Conservation (phyloP, 805 yeast species). For the Wickerhamiella brachini region DNA sequence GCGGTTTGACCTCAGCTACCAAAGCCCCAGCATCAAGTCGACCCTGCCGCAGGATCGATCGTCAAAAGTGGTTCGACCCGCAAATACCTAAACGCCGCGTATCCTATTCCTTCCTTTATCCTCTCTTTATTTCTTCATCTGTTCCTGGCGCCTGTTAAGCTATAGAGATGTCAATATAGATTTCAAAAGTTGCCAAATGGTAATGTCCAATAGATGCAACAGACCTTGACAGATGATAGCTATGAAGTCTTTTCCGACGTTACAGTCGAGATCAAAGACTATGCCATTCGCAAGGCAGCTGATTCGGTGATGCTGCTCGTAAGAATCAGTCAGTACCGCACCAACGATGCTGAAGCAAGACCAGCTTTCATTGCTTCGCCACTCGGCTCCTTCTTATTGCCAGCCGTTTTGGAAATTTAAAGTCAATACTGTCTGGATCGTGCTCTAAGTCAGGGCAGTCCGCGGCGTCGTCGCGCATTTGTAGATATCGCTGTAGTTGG, state of each 20-base stretch:
- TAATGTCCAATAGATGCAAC: too few relatives aligned
- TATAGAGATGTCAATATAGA: too few relatives aligned
- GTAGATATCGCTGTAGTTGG: neutral
- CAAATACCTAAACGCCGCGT: neutral
- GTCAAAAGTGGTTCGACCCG: neutral
- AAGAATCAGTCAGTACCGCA: too few relatives aligned
- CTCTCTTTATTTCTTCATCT: neutral
- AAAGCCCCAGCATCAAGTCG: constrained; percentile 2
- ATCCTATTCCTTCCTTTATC: neutral
- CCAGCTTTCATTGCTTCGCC: neutral
- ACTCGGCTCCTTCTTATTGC: neutral
- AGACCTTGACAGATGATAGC: too few relatives aligned
- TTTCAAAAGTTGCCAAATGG: too few relatives aligned
- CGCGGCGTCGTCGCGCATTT: neutral
- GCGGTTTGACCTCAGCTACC: constrained; percentile 2
- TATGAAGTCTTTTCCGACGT: too few relatives aligned
- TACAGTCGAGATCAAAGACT: too few relatives aligned
- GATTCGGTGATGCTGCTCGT: too few relatives aligned
- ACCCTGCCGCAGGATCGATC: constrained; percentile 10
- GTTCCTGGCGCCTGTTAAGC: too few relatives aligned
- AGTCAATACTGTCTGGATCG: neutral
- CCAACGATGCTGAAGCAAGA: too few relatives aligned
- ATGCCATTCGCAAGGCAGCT: too few relatives aligned
- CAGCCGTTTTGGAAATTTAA: neutral
- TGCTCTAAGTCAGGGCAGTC: neutral